phyloP scores from a whole-genome alignment of 2,329 filamentous ascomycete genomes.

The Nannizziopsis arthrosporioides region DNA sequence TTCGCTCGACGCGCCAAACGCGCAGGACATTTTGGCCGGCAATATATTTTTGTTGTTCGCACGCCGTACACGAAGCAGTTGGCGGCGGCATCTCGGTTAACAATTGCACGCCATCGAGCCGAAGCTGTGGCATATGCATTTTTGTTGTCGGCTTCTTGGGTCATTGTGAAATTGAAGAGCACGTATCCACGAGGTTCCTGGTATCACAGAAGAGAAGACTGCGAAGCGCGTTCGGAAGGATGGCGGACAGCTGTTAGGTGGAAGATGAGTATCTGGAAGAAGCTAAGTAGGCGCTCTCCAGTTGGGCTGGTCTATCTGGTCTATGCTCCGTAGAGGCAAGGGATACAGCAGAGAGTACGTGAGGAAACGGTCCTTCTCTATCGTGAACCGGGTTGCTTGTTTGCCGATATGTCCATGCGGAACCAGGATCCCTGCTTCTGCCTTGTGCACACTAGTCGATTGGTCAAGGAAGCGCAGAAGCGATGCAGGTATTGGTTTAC shows the following conservation, averaged over 20 bases:
- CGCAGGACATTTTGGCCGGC: conserved; percentile 44
- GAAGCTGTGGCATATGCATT: conserved; percentile 26
- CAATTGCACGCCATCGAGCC: conserved; percentile 36
- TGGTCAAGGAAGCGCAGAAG: too few relatives aligned
- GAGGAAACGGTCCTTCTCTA: neutral
- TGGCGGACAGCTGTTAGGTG: neutral
- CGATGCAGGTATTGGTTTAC: too few relatives aligned
- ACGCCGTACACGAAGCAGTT: conserved; percentile 46
- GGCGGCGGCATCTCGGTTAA: conserved; percentile 34
- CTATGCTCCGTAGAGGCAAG: conserved; percentile 3
- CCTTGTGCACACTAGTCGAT: too few relatives aligned
- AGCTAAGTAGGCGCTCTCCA: conserved; percentile 7
- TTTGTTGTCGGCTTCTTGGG: conserved; percentile 8
- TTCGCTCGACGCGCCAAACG: conserved; percentile 48
- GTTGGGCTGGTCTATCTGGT: conserved; percentile 2
- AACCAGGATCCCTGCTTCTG: neutral
- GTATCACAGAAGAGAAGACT: neutral
- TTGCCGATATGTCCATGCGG: conserved; percentile 5
- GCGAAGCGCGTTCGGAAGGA: conserved; percentile 7
- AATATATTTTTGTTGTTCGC: conserved; percentile 46
- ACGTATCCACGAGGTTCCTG: neutral
- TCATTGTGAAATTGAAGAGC: conserved; percentile 2
- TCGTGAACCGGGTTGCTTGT: neutral
- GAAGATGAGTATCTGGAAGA: neutral
- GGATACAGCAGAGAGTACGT: conserved; percentile 9